A percentile compares a stretch with the other conserved stretches of the same genome.
Conservation (phyloP, 2,329 filamentous ascomycete genomes). For the Colletotrichum tofieldiae region DNA sequence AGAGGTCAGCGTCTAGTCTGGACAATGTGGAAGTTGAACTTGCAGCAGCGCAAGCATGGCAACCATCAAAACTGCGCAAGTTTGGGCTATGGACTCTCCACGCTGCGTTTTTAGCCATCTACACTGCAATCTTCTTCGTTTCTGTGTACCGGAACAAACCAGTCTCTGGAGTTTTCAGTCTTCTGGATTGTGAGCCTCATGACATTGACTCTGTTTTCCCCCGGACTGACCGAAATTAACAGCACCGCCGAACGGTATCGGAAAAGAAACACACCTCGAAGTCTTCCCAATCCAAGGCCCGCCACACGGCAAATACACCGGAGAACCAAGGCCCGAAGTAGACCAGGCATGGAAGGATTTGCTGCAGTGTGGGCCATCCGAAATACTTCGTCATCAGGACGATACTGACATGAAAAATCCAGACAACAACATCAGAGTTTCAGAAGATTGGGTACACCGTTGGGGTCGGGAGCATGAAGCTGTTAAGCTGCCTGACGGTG, state of each 20-base stretch:
- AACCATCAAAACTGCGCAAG: not conserved
- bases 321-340: slow-evolving; percentile 35
- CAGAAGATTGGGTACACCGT: slow-evolving; percentile 36
- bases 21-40: slow-evolving; percentile 24
- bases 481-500: slow-evolving; percentile 38
- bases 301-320: slow-evolving; percentile 39
- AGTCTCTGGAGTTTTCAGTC: slow-evolving; percentile 14
- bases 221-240: not conserved
- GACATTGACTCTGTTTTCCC: too few relatives aligned
- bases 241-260: slow-evolving; percentile 28
- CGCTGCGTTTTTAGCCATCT: slow-evolving; percentile 12
- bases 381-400: rapidly evolving
- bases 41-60: not conserved
- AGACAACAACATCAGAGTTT: slow-evolving; percentile 41
- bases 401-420: not conserved
- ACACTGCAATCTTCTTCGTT: slow-evolving; percentile 24
- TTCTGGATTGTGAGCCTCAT: slow-evolving; percentile 29
- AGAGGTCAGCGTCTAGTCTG: slow-evolving; percentile 17
- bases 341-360: slow-evolving; percentile 39
- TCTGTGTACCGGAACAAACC: not conserved
- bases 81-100: slow-evolving; percentile 32
- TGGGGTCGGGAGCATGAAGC: slow-evolving; percentile 40
- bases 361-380: slow-evolving; percentile 20
- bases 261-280: slow-evolving; percentile 35
- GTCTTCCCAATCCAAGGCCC: slow-evolving; percentile 39